A percentile compares a stretch with the other conserved stretches of the same genome.
phyloP scores from a whole-genome alignment of 1,139 yeast genomes.

The Scheffersomyces quercinus region DNA sequence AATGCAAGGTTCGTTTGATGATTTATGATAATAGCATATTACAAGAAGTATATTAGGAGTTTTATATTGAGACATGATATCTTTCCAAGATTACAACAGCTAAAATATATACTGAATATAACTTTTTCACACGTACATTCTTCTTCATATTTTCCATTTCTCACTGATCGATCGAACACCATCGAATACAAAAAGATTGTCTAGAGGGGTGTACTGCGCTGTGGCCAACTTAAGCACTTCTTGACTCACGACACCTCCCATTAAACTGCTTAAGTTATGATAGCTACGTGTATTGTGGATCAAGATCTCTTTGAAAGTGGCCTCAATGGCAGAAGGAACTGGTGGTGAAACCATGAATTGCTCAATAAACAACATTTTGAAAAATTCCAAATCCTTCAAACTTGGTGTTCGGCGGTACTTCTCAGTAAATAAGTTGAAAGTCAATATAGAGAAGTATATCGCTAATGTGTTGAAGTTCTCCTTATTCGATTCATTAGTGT shows the following conservation, averaged over 20 bases:
- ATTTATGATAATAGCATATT: conserved; percentile 39
- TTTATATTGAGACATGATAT: conserved; percentile 2
- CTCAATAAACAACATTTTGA: conserved; percentile 16
- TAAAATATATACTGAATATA: conserved; percentile 1
- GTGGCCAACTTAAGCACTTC: conserved; percentile 61
- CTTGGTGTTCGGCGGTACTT: conserved; percentile 18
- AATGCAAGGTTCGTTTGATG: conserved; percentile 72
- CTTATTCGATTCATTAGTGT: conserved; percentile 18
- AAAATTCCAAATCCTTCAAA: conserved; percentile 20
- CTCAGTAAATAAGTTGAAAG: conserved; percentile 26
- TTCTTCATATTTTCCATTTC: conserved; percentile 44
- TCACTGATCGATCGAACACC: conserved; percentile 58
- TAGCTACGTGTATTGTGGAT: conserved; percentile 31
- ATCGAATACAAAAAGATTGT: conserved; percentile 66
- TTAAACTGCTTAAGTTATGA: conserved; percentile 36
- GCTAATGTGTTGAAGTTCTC: conserved; percentile 24
- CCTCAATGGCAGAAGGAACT: conserved; percentile 14
- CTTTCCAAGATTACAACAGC: conserved; percentile 2
- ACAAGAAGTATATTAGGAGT: conserved; percentile 2
- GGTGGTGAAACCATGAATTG: conserved; percentile 4
- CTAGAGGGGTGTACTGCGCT: conserved; percentile 71
- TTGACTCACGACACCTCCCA: conserved; percentile 81
- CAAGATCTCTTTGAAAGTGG: conserved; percentile 29
- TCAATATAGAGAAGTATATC: conserved; percentile 38
- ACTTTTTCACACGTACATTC: background rate